Evolutionary conservation across 805 yeast species (phyloP).

Genomic region (Candida rishiriensis): DNA sequence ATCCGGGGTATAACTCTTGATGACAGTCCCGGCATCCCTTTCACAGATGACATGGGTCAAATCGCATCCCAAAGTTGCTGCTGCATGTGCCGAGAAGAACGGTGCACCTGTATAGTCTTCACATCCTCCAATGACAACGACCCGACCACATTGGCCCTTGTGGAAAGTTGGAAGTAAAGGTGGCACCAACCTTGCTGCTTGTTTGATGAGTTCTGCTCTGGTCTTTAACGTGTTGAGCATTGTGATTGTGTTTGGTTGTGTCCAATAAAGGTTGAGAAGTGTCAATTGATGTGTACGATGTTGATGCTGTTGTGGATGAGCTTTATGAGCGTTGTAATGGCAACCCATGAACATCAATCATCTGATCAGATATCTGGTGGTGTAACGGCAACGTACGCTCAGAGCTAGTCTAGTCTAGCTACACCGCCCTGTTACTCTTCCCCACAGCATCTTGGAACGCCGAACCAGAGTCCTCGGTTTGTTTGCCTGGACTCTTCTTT

Average conservation of each 20-base stretch:
- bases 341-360: too few relatives aligned
- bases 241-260: not conserved
- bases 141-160: constrained; percentile 88
- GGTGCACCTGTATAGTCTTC: constrained; percentile 98
- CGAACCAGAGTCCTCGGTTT: too few relatives aligned
- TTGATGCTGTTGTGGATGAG: too few relatives aligned
- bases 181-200: constrained; percentile 61
- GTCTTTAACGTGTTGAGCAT: not conserved
- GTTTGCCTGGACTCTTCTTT: too few relatives aligned
- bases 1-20: constrained; percentile 87
- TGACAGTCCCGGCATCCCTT: constrained; percentile 66
- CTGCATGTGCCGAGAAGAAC: constrained; percentile 79
- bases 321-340: too few relatives aligned
- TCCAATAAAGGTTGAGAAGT: not conserved
- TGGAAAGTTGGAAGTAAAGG: constrained; percentile 69
- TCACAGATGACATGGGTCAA: constrained; percentile 90
- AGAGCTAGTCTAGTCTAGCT: too few relatives aligned
- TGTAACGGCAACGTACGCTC: too few relatives aligned
- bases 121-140: constrained; percentile 89
- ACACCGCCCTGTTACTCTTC: too few relatives aligned
- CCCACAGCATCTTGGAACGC: too few relatives aligned
- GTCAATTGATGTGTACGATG: not conserved
- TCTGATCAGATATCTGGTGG: too few relatives aligned
- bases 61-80: constrained; percentile 83
- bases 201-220: constrained; percentile 13